Evolutionary conservation across 805 yeast species (phyloP).

Genomic region (Starmerella khaoyaiensis): DNA sequence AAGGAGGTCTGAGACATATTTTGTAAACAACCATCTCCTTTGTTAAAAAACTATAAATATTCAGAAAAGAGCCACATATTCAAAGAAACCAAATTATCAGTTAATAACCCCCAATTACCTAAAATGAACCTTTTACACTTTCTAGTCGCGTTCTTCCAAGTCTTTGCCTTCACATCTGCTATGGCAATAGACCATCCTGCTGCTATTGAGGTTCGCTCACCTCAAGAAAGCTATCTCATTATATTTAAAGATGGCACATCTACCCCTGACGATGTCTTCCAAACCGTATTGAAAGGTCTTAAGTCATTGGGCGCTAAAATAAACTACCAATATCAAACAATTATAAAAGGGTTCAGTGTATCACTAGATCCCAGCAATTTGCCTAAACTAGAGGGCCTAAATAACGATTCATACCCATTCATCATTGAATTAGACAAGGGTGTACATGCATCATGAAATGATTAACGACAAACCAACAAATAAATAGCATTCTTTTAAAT

Average conservation of each 20-base stretch:
- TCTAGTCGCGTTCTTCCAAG: neutral
- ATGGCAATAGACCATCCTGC: neutral
- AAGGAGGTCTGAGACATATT: no score
- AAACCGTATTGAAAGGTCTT: constrained; percentile 28
- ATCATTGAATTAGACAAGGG: constrained; percentile 36
- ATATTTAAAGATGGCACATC: constrained; percentile 25
- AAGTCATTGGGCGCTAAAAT: constrained; percentile 34
- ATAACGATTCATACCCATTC: constrained; percentile 29
- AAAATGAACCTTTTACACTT: neutral
- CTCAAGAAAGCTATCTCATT: constrained; percentile 20
- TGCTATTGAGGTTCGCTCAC: neutral
- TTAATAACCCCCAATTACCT: neutral
- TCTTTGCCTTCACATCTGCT: neutral
- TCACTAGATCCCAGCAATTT: constrained; percentile 28
- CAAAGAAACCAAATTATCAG: neutral
- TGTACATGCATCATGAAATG: constrained; percentile 19
- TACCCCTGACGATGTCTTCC: constrained; percentile 27
- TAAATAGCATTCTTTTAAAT: neutral
- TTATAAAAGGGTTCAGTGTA: constrained; percentile 39
- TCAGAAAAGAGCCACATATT: no score
- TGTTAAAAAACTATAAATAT: no score
- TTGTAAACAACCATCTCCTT: no score
- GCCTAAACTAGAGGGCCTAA: constrained; percentile 16
- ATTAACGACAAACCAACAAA: neutral
- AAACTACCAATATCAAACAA: constrained; percentile 36